phyloP scores from a whole-genome alignment of 257 asterid genomes.

The Scutellaria galericulata region DNA sequence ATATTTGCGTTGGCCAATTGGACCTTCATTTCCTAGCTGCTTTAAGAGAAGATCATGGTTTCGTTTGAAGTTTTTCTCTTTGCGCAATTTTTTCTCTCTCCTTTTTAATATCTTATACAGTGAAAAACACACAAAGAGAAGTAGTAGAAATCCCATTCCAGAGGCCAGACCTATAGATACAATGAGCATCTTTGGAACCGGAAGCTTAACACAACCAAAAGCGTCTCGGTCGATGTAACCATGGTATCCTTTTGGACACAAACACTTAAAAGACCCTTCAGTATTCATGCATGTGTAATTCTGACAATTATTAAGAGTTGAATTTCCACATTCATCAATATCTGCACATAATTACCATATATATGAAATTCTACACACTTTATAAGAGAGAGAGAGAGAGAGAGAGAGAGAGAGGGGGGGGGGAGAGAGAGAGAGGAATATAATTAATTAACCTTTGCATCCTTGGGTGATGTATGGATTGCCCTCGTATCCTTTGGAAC shows the following conservation, averaged over 20 bases:
- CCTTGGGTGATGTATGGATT: conserved; percentile 32
- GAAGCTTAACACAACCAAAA: not conserved
- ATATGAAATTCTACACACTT: too few relatives aligned
- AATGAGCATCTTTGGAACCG: too few relatives aligned
- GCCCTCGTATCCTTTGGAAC: conserved; percentile 24
- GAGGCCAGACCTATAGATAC: conserved; percentile 1
- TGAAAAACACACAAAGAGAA: not conserved
- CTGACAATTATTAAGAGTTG: not conserved
- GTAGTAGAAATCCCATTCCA: conserved; percentile 23
- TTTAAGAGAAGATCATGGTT: conserved; percentile 31
- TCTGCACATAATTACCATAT: not conserved
- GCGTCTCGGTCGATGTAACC: not conserved
- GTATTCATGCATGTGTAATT: not conserved
- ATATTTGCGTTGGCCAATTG: not conserved
- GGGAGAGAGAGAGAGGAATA: too few relatives aligned
- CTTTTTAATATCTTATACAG: not conserved
- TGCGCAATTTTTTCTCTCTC: not conserved
- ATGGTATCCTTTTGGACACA: conserved; percentile 12
- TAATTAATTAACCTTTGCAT: conserved; percentile 24
- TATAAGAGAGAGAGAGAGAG: not conserved
- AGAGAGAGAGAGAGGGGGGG: too few relatives aligned
- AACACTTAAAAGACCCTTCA: not conserved
- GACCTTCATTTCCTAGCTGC: conserved; percentile 15
- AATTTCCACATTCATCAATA: conserved; percentile 16
- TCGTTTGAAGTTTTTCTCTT: conserved; percentile 19